Conservation (phyloP, 2,329 filamentous ascomycete species). For the Phaeosphaeriaceae sp. region DNA sequence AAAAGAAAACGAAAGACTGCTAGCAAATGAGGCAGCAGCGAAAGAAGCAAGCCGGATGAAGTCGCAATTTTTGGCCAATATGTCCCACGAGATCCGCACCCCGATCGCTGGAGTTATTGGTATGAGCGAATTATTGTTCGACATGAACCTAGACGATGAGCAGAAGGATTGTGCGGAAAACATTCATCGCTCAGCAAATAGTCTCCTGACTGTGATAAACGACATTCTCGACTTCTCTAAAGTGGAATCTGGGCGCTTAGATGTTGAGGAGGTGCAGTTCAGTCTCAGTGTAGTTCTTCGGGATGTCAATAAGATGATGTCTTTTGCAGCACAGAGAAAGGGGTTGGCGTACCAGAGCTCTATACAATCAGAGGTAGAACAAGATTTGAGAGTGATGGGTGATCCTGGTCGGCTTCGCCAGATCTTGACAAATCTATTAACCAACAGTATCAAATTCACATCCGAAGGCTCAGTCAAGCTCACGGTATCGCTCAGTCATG, state of each 20-base stretch:
- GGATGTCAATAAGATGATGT: constrained; percentile 86
- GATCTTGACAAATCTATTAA: constrained; percentile 80
- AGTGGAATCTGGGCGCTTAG: constrained; percentile 76
- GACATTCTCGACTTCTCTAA: constrained; percentile 91
- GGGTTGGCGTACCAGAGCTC: constrained; percentile 74
- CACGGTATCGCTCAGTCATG: constrained; percentile 66
- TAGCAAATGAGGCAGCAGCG: constrained; percentile 78
- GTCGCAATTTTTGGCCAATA: constrained; percentile 79
- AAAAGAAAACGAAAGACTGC: constrained; percentile 71
- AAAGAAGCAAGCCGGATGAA: constrained; percentile 83
- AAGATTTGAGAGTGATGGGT: constrained; percentile 79
- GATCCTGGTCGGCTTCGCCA: constrained; percentile 85
- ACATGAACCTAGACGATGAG: constrained; percentile 71
- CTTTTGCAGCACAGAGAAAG: constrained; percentile 82
- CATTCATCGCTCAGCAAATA: constrained; percentile 79
- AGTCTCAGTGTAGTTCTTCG: constrained; percentile 74
- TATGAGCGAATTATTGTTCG: constrained; percentile 76
- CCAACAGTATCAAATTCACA: constrained; percentile 55
- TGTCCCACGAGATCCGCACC: constrained; percentile 81
- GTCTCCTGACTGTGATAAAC: constrained; percentile 85
- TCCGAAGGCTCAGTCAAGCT: constrained; percentile 58
- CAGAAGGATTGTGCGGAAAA: constrained; percentile 78
- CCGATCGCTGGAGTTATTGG: constrained; percentile 82
- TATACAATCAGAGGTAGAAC: constrained; percentile 66
- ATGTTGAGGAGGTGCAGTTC: constrained; percentile 82